Evolutionary conservation across 2,329 filamentous ascomycete genomes (phyloP), one percentile per base, ranked within the genome.

Genomic region (Teratosphaeria gauchensis): DNA sequence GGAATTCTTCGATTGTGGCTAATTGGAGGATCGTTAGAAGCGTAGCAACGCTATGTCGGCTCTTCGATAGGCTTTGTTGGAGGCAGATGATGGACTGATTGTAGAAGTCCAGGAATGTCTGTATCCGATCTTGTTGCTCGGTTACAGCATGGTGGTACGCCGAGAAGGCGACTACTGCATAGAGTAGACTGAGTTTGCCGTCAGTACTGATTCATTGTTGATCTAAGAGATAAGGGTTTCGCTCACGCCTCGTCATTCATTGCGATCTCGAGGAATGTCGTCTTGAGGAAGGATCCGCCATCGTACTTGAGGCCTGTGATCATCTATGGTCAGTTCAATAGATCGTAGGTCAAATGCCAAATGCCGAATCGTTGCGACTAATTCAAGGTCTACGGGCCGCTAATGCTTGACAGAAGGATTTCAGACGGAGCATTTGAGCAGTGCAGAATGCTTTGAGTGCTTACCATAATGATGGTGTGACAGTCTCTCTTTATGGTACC

Each of bases 1-100:
- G 80, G 67, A 91, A 95, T 75, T 97, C 94, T 90, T 99, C 94
- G 58, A 96, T 94, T 2, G 90, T 95, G 58, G 92, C 91, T 55
- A 97, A 82, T 68, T 97, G 92, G 51, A 99, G 76, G 21, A 97
- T 92, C 0, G 92, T 95, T 60, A 96, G 73, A 33, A 97, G 78
- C 0, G 87, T 96, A 6, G 86, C 83, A 55, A 91, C 79, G 35
- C 78, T 87, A 63, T 89, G 85, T 61, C 83, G 84, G 63, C 90
- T 86, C 59, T 84, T 85, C 57, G 82, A 85, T 62, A 97, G 76
- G 4, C 85, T 87, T 35, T 81, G 80, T 8, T 95, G 80, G 19
- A 99, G 80, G 30, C 90, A 76, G 1, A 83, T 87, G 31, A 99
- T 87, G 9, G 92, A 92, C 69, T 85, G 87, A 73, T 96, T 92